Evolutionary conservation across 768 basidiomycete species (phyloP), one percentile per base, ranked within the genome.

Genomic region (Amanita muscaria): DNA sequence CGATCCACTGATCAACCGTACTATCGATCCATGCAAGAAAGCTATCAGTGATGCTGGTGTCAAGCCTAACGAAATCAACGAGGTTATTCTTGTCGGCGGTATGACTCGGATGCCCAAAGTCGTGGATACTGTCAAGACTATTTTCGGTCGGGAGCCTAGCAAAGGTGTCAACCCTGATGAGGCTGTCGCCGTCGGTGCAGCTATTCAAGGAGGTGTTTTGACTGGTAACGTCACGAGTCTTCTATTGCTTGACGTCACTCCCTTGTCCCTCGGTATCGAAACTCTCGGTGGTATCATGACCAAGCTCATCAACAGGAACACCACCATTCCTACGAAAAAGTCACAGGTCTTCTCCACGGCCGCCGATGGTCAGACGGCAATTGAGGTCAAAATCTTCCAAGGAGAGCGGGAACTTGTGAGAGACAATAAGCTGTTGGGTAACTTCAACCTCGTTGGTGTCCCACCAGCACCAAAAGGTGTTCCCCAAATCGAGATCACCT

Each of bases 141-240:
- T 96, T 59, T 99, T 99, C 59, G 93, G 93, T 43, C 87, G 91
- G 38, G 96, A 99, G 16, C 93, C 96, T 16, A 86, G 81, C 67
- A 99, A 98, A 75, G 94, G 94, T 64, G 94, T 98, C 57, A 99
- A 99, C 74, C 96, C 96, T 42, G 96, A 99, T 53, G 94, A 98
- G 68, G 96, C 96, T 44, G 96, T 98, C 57, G 93, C 96, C 36
- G 93, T 97, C 49, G 96, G 96, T 61, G 96, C 96, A 30, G 82
- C 94, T 33, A 94, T 99, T 54, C 96, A 99, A 64, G 96, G 90
- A 61, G 94, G 93, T 72, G 94, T 99, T 46, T 77, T 99, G 36
- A 86, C 93, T 48, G 96, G 96, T 35, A 88, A 91, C 57, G 92
- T 97, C 46, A 96, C 88, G 29, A 93, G 97, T 58, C 92, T 97